Evolutionary conservation across 2,329 filamentous ascomycete species (phyloP).

Genomic region (Aspergillus novofumigatus): DNA sequence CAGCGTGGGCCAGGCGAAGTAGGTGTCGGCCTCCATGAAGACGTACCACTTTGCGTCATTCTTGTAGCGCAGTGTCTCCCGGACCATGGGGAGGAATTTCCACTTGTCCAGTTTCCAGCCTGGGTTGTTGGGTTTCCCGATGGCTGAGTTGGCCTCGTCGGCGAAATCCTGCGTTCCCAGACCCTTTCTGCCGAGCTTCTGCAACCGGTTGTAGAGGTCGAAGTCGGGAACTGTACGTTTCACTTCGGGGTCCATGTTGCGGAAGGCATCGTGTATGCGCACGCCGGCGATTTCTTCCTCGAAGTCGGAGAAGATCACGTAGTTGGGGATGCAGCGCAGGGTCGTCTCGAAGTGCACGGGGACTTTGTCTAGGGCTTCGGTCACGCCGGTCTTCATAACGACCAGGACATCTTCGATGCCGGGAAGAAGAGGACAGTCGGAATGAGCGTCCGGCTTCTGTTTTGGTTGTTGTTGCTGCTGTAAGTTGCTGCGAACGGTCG

Average conservation of each 20-base stretch:
- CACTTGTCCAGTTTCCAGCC: slow-evolving; percentile 54
- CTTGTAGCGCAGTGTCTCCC: slow-evolving; percentile 42
- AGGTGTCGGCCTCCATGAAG: slow-evolving; percentile 59
- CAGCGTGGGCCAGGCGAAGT: slow-evolving; percentile 51
- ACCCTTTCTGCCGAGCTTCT: slow-evolving; percentile 40
- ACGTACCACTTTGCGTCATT: slow-evolving; percentile 55
- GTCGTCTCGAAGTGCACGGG: slow-evolving; percentile 53
- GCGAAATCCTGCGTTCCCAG: slow-evolving; percentile 36
- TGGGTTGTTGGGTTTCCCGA: slow-evolving; percentile 44
- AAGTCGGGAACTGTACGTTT: slow-evolving; percentile 45
- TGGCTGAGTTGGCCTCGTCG: slow-evolving; percentile 36
- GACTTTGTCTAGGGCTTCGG: slow-evolving; percentile 53
- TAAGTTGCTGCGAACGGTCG: not conserved
- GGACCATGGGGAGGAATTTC: slow-evolving; percentile 55
- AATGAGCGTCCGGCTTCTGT: not conserved
- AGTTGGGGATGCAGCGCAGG: slow-evolving; percentile 53
- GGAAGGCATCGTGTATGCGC: slow-evolving; percentile 48
- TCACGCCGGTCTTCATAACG: slow-evolving; percentile 56
- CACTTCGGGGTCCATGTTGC: slow-evolving; percentile 39
- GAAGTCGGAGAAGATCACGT: slow-evolving; percentile 57
- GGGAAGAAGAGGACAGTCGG: slow-evolving; percentile 31
- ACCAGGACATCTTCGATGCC: slow-evolving; percentile 52
- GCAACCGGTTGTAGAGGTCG: slow-evolving; percentile 48
- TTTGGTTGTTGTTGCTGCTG: slow-evolving; percentile 27
- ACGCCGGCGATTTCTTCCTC: slow-evolving; percentile 50